Percentiles rank a stretch among this genome's conserved stretches.
These are phyloP conservation scores for Alternaria brassicicola DNA, from an alignment of 2,329 filamentous ascomycete species.

Conservation along the genomic window DNA sequence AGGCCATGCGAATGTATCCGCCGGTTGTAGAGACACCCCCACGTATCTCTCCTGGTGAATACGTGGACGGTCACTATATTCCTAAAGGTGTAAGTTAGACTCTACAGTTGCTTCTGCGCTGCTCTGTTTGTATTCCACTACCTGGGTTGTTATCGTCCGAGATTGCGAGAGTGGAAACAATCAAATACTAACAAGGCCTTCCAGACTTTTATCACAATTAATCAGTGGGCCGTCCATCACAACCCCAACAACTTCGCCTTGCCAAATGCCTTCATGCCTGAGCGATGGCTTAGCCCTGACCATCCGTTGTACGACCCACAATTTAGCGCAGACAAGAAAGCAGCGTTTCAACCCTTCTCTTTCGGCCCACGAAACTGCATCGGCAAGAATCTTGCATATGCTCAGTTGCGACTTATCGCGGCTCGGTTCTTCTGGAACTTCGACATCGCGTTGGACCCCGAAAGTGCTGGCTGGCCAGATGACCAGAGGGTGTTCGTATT, in stretches of 20 bases:
- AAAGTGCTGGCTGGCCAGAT: neutral
- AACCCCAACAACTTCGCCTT: conserved; percentile 27
- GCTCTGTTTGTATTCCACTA: neutral
- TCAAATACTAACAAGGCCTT: neutral
- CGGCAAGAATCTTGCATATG: conserved; percentile 41
- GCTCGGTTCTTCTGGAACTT: conserved; percentile 50
- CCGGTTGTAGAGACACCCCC: conserved; percentile 11
- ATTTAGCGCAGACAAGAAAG: conserved; percentile 29
- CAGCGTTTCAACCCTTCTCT: conserved; percentile 35
- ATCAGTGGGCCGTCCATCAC: conserved; percentile 24
- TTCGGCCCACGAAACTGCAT: conserved; percentile 21
- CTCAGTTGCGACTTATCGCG: conserved; percentile 48
- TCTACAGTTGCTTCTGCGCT: neutral
- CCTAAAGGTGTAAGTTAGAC: conserved; percentile 16
- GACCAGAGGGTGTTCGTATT: neutral
- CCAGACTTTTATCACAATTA: conserved; percentile 18
- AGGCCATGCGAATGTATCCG: conserved; percentile 25
- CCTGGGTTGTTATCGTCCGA: neutral
- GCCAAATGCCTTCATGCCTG: conserved; percentile 27
- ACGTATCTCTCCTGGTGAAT: conserved; percentile 15
- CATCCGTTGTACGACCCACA: conserved; percentile 19
- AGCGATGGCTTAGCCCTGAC: conserved; percentile 29
- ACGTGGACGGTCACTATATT: conserved; percentile 19
- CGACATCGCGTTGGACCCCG: conserved; percentile 32
- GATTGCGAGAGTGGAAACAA: accelerated